Evolutionary conservation across 78 protist species (phyloP), one percentile per base, ranked within the genome.

Genomic region (Dictyostelium capitatum): DNA sequence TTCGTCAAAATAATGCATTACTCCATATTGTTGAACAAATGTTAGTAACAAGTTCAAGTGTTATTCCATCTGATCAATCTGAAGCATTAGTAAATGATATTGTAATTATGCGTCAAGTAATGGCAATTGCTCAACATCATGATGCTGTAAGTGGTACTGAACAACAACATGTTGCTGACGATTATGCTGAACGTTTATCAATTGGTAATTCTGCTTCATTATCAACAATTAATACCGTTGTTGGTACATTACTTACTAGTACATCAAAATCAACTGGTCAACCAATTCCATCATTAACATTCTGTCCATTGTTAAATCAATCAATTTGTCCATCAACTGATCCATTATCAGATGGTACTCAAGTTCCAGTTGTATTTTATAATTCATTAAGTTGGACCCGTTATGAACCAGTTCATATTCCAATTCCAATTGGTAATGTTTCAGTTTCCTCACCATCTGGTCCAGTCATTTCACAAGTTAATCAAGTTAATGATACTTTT

Each of bases 61-160:
- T 20, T 46, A 72, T 73, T 10, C 1, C 78, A 67, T 12, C 6
- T 20, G 62, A 10, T 28, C 69, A 56, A 37, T 32, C 51, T 2
- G 28, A 57, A 54, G 70, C 54, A 79, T 50, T 28, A 12, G 28
- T 50, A 3, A 46, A 37, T 0, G 65, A 46, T 25, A 25, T 64
- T 3, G 23, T 73, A 7, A 46, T 30, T 1, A 43, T 96, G 43
- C 57, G 95, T 28, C 90, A 94, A 28, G 97, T 91, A 2, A 28
- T 90, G 57, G 97, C 92, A 59, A 90, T 97, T 20, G 83, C 93
- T 23, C 89, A 79, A 79, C 99, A 98, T 47, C 99, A 98, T 92
- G 99, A 98, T 30, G 99, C 95, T 0, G 91, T 97, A 11, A 23
- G 94, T 2, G 99, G 99, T 30, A 98, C 99, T 10, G 96, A 83